Evolutionary conservation across 805 yeast genomes (phyloP).

Genomic region (Yueomyces sinensis): DNA sequence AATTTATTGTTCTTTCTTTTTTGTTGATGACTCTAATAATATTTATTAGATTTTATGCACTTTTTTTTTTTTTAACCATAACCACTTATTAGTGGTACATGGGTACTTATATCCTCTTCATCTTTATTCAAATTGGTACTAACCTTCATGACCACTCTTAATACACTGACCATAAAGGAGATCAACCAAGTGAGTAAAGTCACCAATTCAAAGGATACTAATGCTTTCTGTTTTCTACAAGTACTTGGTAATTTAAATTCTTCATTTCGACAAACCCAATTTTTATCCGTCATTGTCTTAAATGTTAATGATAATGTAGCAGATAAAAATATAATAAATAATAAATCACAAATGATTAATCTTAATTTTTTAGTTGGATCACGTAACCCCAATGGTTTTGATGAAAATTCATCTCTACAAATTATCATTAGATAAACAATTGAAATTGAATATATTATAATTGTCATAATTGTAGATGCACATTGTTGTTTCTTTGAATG

Average conservation of each 20-base stretch:
- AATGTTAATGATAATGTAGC: slow-evolving; percentile 82
- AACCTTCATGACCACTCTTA: slow-evolving; percentile 67
- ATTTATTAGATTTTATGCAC: no score
- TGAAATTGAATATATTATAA: slow-evolving; percentile 71
- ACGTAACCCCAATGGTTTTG: slow-evolving; percentile 84
- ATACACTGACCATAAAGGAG: slow-evolving; percentile 70
- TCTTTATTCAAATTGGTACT: slow-evolving; percentile 2
- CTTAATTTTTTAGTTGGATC: slow-evolving; percentile 74
- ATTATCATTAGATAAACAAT: slow-evolving; percentile 66
- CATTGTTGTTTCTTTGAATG: slow-evolving; percentile 37
- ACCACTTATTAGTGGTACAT: no score
- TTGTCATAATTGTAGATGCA: slow-evolving; percentile 87
- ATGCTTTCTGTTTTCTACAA: slow-evolving; percentile 65
- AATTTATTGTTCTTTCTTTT: no score
- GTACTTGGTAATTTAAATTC: slow-evolving; percentile 30
- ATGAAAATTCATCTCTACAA: slow-evolving; percentile 81
- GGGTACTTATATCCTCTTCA: no score
- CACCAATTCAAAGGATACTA: slow-evolving; percentile 68
- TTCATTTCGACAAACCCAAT: slow-evolving; percentile 58
- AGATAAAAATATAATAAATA: slow-evolving; percentile 78
- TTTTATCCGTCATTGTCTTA: slow-evolving; percentile 63
- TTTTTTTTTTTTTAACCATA: no score
- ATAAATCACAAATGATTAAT: slow-evolving; percentile 65
- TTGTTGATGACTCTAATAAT: no score
- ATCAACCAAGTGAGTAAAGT: slow-evolving; percentile 71